phyloP scores from a whole-genome alignment of 306 rosid genomes.

The Fragaria vesca region DNA sequence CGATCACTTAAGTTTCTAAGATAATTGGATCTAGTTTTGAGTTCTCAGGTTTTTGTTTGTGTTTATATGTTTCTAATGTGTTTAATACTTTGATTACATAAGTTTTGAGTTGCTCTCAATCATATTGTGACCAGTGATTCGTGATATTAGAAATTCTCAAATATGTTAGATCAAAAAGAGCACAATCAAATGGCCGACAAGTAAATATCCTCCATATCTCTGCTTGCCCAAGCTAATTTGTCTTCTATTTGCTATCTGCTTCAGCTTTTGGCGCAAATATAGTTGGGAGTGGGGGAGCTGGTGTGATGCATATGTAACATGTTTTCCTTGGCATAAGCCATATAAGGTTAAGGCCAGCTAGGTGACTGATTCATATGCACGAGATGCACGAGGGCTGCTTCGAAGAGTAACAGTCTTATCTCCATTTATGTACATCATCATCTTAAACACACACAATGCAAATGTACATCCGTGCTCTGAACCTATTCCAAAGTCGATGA shows the following conservation, averaged over 20 bases:
- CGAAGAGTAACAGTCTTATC: neutral
- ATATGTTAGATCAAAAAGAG: too few species aligned
- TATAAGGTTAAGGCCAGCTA: too few species aligned
- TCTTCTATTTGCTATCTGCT: neutral
- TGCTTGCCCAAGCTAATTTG: neutral
- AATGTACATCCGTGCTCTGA: too few species aligned
- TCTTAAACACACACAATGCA: too few species aligned
- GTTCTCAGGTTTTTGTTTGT: neutral
- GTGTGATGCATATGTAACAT: neutral
- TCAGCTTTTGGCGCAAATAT: neutral
- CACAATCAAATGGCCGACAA: neutral
- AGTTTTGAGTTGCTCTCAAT: neutral
- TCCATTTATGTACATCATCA: too few species aligned
- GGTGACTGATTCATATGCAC: too few species aligned
- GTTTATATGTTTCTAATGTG: neutral
- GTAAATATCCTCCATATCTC: neutral
- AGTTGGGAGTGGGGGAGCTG: neutral
- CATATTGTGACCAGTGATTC: neutral
- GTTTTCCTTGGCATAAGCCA: neutral
- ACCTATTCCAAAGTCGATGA: too few species aligned
- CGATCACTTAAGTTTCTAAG: neutral
- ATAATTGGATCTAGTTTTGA: neutral
- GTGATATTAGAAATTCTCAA: neutral
- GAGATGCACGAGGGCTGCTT: neutral
- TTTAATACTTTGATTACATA: neutral